Base-by-base conservation (phyloP, 352 stramenopile genomes). In the Globisporangium okanoganense region DNA sequence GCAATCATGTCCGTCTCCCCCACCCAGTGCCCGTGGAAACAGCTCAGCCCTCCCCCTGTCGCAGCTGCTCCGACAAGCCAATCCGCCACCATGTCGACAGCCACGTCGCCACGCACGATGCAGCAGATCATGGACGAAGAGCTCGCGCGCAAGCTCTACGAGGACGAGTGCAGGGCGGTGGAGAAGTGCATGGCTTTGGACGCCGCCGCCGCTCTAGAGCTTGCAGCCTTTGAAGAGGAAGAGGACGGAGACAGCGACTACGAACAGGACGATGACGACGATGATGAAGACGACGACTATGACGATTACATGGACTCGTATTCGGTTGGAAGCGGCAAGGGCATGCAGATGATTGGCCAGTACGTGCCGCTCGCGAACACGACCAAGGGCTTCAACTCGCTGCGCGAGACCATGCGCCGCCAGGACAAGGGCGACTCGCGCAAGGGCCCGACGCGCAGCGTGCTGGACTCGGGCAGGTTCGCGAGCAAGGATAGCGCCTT, bases 81-180 rank as follows among this genome's bases (percentile, higher is more conserved):
- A 43, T 5, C 7, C 14, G 9, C 10, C 16, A 3, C 47, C 14
- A n/a, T 53, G 24, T 36, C 47, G 14, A 2, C 33, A 55, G 48
- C 24, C 48, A 35, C 48, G 20, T 41, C 48, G 4, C 48, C 27
- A 13, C 31, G 33, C 13, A 84, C 58, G 29, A 66, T 87, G 31
- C 79, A 85, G 69, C 73, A 89, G 53, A 85, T 89, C 61, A 79
- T 87, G 70, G 79, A 89, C 64, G 79, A 85, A 58, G 75, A 85
- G 56, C 58, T 89, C 31, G 76, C 77, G 3, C 57, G 61, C 16
- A 67, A 83, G 56, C 58, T 87, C 40, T 60, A 77, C 6, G 64
- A 80, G 35, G 45, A 68, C 31, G 72, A 80, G 29, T 44, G 70
- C 24, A 44, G 60, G 22, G 61, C 20, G 12, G 24, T 51, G 8